Evolutionary conservation across 495 filamentous ascomycete species (phyloP).

Genomic region (Letharia lupina): DNA sequence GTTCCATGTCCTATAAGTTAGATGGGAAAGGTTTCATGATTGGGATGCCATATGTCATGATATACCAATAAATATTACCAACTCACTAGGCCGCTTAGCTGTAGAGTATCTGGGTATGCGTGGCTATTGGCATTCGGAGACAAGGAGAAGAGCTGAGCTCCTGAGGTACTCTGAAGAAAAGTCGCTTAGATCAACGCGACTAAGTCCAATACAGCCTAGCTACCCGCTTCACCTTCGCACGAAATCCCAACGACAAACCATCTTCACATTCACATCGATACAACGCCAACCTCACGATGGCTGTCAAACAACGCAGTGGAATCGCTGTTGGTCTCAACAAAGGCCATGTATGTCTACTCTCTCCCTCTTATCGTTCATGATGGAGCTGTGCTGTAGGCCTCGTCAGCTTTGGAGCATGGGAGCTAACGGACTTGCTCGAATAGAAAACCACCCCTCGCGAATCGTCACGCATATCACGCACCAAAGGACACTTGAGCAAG

Average conservation of each 20-base stretch:
- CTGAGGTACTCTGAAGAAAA: background rate
- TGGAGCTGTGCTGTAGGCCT: constrained; percentile 1
- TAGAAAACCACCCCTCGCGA: constrained; percentile 84
- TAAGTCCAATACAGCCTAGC: constrained; percentile 5
- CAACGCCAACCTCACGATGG: constrained; percentile 36
- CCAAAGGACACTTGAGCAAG: constrained; percentile 87
- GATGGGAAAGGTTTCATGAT: background rate
- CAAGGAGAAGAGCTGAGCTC: too few species aligned
- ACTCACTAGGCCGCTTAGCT: background rate
- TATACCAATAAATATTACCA: background rate
- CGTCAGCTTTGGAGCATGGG: background rate
- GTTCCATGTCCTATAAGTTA: background rate
- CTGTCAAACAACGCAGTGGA: constrained; percentile 57
- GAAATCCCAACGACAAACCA: background rate
- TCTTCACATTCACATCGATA: background rate
- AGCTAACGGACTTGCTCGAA: constrained; percentile 22
- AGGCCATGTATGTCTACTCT: constrained; percentile 61
- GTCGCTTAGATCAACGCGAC: background rate
- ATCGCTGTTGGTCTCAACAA: constrained; percentile 77
- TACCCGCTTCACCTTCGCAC: background rate
- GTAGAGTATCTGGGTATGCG: background rate
- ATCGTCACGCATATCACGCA: constrained; percentile 72
- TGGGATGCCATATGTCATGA: background rate
- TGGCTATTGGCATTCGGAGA: background rate
- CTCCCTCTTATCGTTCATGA: constrained; percentile 33